A percentile compares a stretch with the other conserved stretches of the same genome.
phyloP scores from a whole-genome alignment of 106 monocot genomes.

The Agapanthus africanus region DNA sequence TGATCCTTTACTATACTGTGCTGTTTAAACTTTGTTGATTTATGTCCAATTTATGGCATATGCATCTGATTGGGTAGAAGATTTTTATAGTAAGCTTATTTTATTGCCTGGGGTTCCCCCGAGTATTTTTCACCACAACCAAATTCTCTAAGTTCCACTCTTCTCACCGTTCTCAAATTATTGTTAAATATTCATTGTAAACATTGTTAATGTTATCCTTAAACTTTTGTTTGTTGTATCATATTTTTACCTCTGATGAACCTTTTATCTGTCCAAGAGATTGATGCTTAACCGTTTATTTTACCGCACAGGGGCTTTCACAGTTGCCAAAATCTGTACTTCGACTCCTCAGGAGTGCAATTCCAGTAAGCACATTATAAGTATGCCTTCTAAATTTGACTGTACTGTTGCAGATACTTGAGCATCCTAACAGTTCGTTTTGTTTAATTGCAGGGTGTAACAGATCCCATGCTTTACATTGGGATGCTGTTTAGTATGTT shows the following conservation, averaged over 20 bases:
- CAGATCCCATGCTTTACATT: conserved; percentile 97
- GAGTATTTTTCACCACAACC: too few relatives aligned
- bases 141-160: too few relatives aligned
- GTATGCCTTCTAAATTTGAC: conserved; percentile 1
- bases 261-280: not conserved
- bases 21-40: too few relatives aligned
- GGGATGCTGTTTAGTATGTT: conserved; percentile 99
- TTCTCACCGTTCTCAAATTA: not conserved
- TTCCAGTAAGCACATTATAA: conserved; percentile 55
- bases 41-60: too few relatives aligned
- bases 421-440: not conserved
- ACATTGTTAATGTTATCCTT: not conserved
- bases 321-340: conserved; percentile 60
- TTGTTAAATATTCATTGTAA: not conserved
- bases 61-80: too few relatives aligned
- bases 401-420: not conserved
- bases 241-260: not conserved
- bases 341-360: conserved; percentile 48
- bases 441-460: conserved; percentile 73
- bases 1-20: too few relatives aligned
- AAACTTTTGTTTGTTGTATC: not conserved
- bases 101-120: too few relatives aligned
- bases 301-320: conserved; percentile 51
- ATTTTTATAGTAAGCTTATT: too few relatives aligned
- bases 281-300: conserved; percentile 1